These are phyloP conservation scores for Pleurotus giganteus DNA, from an alignment of 768 basidiomycete genomes.

Conservation along the genomic window DNA sequence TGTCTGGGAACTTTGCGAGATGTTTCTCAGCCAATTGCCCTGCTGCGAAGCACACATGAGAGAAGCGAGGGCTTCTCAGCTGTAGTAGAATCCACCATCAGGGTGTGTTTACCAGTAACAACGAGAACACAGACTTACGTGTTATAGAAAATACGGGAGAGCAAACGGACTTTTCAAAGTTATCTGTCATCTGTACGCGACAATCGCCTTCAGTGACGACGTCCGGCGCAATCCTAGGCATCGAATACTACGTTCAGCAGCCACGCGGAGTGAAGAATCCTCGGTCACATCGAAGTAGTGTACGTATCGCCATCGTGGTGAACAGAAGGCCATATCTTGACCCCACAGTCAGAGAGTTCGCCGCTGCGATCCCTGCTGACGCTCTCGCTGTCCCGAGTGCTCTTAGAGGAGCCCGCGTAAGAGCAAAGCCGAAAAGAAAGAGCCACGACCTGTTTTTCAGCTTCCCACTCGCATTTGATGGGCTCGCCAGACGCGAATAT, in stretches of 20 bases:
- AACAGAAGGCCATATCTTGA: slow-evolving; percentile 19
- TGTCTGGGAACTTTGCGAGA: too few species aligned
- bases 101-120: too few species aligned
- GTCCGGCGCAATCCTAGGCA: slow-evolving; percentile 20
- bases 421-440: slow-evolving; percentile 33
- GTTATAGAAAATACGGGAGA: slow-evolving; percentile 25
- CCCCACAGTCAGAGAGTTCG: slow-evolving; percentile 18
- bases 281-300: slow-evolving; percentile 23
- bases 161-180: slow-evolving; percentile 19
- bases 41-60: too few species aligned
- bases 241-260: background rate
- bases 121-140: too few species aligned
- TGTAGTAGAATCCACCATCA: too few species aligned
- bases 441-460: slow-evolving; percentile 21
- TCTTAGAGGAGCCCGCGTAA: slow-evolving; percentile 4
- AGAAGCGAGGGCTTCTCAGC: too few species aligned
- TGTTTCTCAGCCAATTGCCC: too few species aligned
- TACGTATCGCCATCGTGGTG: slow-evolving; percentile 19
- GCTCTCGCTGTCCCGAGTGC: slow-evolving; percentile 1
- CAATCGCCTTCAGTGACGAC: slow-evolving; percentile 12
- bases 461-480: slow-evolving; percentile 28
- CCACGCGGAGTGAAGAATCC: background rate
- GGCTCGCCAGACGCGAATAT: slow-evolving; percentile 18
- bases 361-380: slow-evolving; percentile 3
- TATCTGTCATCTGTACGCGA: slow-evolving; percentile 22